Conservation (phyloP, 768 basidiomycete species). For the Tricholoma sp. region DNA sequence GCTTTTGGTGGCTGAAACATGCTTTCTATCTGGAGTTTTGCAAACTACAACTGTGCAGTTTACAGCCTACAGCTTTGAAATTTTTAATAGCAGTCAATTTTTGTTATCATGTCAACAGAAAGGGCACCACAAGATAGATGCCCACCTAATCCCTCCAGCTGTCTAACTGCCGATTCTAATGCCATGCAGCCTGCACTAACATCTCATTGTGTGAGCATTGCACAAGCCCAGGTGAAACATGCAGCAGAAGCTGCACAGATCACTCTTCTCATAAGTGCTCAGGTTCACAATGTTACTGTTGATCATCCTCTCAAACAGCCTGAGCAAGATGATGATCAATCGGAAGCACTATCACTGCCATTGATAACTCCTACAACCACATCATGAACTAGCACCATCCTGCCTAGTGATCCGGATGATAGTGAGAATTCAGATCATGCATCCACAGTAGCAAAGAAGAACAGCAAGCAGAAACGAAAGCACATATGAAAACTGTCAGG, state of each 20-base stretch:
- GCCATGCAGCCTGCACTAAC: neutral
- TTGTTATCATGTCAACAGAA: neutral
- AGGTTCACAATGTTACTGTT: neutral
- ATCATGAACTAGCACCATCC: neutral
- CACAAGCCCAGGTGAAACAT: neutral
- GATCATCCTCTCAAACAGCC: neutral
- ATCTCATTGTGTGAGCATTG: neutral
- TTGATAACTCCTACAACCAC: neutral
- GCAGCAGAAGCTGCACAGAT: neutral
- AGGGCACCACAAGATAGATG: neutral
- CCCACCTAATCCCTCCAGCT: neutral
- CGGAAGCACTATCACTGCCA: neutral
- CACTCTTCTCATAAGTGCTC: no score
- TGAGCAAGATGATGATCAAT: neutral
- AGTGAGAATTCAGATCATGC: neutral
- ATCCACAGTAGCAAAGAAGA: neutral
- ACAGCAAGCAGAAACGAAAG: neutral
- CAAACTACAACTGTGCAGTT: conserved; percentile 1
- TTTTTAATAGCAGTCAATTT: neutral
- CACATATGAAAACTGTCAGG: neutral
- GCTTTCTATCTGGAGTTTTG: neutral
- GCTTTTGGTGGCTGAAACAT: conserved; percentile 5
- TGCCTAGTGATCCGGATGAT: neutral
- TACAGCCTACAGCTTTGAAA: neutral
- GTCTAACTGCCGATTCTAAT: neutral